phyloP scores from a whole-genome alignment of 2,329 filamentous ascomycete genomes.

The Sclerotinia borealis region DNA sequence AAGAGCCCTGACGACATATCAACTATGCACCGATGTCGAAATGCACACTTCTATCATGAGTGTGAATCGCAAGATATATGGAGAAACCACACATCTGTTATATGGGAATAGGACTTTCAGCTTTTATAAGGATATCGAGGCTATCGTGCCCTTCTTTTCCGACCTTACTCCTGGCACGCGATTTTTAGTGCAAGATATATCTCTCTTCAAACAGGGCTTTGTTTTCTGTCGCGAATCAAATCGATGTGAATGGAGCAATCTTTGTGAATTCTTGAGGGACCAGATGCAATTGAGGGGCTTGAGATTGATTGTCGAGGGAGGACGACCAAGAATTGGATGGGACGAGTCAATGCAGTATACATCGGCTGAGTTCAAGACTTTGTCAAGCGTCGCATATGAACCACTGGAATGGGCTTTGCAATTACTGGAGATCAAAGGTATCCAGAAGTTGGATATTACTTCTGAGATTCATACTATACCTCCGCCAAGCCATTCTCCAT shows the following conservation, averaged over 20 bases:
- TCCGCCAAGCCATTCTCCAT: conserved; percentile 45
- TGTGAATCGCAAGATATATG: conserved; percentile 43
- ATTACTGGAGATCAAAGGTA: conserved; percentile 43
- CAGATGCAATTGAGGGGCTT: conserved; percentile 39
- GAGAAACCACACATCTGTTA: conserved; percentile 49
- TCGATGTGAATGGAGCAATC: conserved; percentile 47
- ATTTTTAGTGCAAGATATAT: conserved; percentile 42
- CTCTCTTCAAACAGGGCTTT: conserved; percentile 50
- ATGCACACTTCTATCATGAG: conserved; percentile 42
- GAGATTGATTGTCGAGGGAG: conserved; percentile 49
- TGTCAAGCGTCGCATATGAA: conserved; percentile 40
- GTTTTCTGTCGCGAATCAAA: conserved; percentile 50
- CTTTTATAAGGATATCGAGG: conserved; percentile 55
- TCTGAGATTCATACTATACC: conserved; percentile 44
- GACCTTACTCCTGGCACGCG: conserved; percentile 48
- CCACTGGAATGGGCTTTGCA: conserved; percentile 53
- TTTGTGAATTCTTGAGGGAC: conserved; percentile 43
- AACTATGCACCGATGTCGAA: conserved; percentile 38
- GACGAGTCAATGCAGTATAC: conserved; percentile 42
- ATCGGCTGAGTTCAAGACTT: conserved; percentile 42
- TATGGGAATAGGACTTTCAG: conserved; percentile 52
- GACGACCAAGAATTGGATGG: conserved; percentile 43
- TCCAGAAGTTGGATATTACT: conserved; percentile 46
- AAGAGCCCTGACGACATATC: conserved; percentile 50
- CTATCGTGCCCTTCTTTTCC: conserved; percentile 52